Evolutionary conservation across 2,329 filamentous ascomycete genomes (phyloP), one percentile per base, ranked within the genome.

Genomic region (Bertia moriformis): DNA sequence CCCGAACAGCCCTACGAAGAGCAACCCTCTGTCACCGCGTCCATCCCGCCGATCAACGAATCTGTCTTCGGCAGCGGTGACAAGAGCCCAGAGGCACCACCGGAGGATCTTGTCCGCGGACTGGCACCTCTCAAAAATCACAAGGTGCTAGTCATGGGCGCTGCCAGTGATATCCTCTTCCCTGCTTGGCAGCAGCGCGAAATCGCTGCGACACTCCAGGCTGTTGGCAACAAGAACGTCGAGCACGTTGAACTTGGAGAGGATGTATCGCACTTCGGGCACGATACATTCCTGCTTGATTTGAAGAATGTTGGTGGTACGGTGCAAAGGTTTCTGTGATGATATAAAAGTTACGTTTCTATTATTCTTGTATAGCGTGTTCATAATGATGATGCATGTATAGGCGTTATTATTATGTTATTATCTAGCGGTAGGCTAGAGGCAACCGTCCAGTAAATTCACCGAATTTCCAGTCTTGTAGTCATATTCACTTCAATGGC

Each of bases 111-210:
- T 1, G 71, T 96, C 24, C 66, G 67, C 0, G 91, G 91, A 0
- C 63, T 98, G 15, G 62, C 72, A 3, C 62, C 74, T 0, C 59
- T 96, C 39, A 74, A 78, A 40, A 70, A 88, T 44, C 89, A 80
- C 38, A 84, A 86, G 0, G 81, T 85, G 1, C 67, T 98, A 17
- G 84, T 98, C 10, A 79, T 98, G 65, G 91, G 91, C 22, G 91
- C 96, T 3, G 85, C 86, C 0, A 95, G 86, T 49, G 91, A 98
- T 54, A 96, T 95, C 38, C 63, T 98, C 24, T 98, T 98, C 61
- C 91, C 91, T 0, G 87, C 91, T 0, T 98, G 91, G 89, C 91
- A 98, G 63, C 91, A 98, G 63, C 75, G 84, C 39, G 91, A 98
- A 59, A 79, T 98, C 44, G 89, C 88, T 3, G 79, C 89, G 51